These are phyloP conservation scores for Paecilomyces formosus DNA, from an alignment of 2,329 filamentous ascomycete species.

Conservation along the genomic window DNA sequence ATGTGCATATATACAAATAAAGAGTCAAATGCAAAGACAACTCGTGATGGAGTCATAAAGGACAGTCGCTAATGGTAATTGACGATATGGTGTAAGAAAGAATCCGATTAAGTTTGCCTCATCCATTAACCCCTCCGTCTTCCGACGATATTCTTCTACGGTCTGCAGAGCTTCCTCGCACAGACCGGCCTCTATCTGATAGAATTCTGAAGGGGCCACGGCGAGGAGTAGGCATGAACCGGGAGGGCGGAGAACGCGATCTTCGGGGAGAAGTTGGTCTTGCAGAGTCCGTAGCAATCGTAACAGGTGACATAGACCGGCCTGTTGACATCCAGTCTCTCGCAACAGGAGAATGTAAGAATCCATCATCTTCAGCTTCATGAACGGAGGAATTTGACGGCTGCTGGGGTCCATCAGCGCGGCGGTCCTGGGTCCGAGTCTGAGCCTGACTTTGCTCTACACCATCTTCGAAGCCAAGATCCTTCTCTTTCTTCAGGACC, in stretches of 20 bases:
- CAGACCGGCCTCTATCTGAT: background rate
- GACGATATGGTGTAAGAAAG: background rate
- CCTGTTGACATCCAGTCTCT: background rate
- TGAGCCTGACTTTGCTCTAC: background rate
- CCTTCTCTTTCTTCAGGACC: constrained; percentile 17
- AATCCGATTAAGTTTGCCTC: background rate
- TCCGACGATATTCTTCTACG: background rate
- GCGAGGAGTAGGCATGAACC: background rate
- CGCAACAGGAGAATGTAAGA: background rate
- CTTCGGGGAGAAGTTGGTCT: background rate
- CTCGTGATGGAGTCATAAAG: background rate
- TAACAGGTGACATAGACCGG: background rate
- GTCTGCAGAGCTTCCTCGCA: background rate
- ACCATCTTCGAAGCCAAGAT: constrained; percentile 14
- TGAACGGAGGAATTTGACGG: background rate
- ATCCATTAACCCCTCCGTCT: background rate
- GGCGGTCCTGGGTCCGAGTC: background rate
- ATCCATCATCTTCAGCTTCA: background rate
- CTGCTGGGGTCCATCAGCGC: background rate
- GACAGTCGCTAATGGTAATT: background rate
- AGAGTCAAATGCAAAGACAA: no score
- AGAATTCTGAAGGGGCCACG: background rate
- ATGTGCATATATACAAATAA: background rate
- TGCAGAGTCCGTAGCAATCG: background rate
- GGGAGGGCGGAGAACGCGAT: background rate